phyloP scores from a whole-genome alignment of 1,284 basidiomycete species.

The Ceratobasidium theobromae region DNA sequence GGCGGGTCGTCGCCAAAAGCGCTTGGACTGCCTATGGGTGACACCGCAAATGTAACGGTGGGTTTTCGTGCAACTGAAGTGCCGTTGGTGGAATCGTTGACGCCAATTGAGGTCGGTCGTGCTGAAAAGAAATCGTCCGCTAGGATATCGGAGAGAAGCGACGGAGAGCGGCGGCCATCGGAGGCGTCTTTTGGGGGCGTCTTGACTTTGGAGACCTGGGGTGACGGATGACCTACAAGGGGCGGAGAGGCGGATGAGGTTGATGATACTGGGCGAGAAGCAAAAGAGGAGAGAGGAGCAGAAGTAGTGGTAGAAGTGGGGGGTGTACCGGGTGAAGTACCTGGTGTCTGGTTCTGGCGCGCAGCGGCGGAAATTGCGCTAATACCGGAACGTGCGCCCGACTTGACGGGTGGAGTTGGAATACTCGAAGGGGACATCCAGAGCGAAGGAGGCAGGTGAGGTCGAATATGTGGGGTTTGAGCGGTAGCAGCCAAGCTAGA shows the following conservation, averaged over 20 bases:
- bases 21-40: constrained; percentile 14
- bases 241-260: constrained; percentile 37
- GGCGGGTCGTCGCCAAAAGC: constrained; percentile 7
- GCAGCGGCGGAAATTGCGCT: not conserved
- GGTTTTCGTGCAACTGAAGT: constrained; percentile 47
- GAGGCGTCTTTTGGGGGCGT: constrained; percentile 1
- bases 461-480: not conserved
- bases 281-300: constrained; percentile 45
- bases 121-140: constrained; percentile 61
- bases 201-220: constrained; percentile 3
- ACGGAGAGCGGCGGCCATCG: constrained; percentile 48
- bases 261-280: constrained; percentile 44
- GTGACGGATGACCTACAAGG: constrained; percentile 40
- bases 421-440: constrained; percentile 67
- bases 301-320: constrained; percentile 51
- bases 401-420: not conserved
- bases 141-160: constrained; percentile 66
- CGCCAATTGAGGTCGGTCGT: constrained; percentile 38
- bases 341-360: constrained; percentile 10
- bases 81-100: constrained; percentile 40
- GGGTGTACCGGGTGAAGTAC: constrained; percentile 12
- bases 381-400: not conserved
- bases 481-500: not conserved
- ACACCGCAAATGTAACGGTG: constrained; percentile 14
- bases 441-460: constrained; percentile 61